Base-by-base conservation (phyloP, 345 rosid genomes). In the Camelina laxa region DNA sequence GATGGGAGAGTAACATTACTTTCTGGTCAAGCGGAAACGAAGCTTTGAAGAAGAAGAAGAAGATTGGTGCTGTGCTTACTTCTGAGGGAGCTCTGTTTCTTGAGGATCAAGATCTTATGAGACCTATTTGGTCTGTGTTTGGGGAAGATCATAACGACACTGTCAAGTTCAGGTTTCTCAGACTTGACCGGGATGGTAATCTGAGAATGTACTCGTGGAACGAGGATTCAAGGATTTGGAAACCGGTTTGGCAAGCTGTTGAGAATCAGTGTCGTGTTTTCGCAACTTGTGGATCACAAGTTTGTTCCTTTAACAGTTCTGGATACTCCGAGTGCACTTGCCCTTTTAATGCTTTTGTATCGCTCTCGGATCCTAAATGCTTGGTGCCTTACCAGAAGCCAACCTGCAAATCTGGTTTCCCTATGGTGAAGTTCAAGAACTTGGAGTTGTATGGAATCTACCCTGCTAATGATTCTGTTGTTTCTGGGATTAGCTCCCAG, bases 241-340 rank as follows among this genome's bases (percentile, higher is more conserved):
- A 72, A 82, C 70, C 94, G 7, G 96, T 86, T 62, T 92, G 96
- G 97, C 94, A 89, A 82, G 96, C 96, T 55, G 84, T 92, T 81
- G 96, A 87, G 82, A 87, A 90, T 79, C 97, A 90, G 53, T 90
- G 97, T 67, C 69, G 81, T 35, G 97, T 92, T 19, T 90, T 89
- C 69, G 97, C 96, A 16, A 89, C 93, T 36, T 92, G 97, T 64
- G 84, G 88, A 6, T 80, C 81, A 41, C 85, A 65, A 27, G 81
- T 92, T 53, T 92, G 97, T 62, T 75, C 72, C n/a, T 80, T 79
- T 61, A 82, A 87, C 65, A 67, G 80, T 15, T 86, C 88, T 1
- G 92, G 89, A 13, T 58, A 68, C 58, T 56, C 81, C 5, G 83
- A 67, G 24, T 92, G 97, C 63, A 68, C 5, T 7, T 92, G 97